Evolutionary conservation across 2,329 filamentous ascomycete species (phyloP), one percentile per base, ranked within the genome.

Genomic region (Beauveria australis): DNA sequence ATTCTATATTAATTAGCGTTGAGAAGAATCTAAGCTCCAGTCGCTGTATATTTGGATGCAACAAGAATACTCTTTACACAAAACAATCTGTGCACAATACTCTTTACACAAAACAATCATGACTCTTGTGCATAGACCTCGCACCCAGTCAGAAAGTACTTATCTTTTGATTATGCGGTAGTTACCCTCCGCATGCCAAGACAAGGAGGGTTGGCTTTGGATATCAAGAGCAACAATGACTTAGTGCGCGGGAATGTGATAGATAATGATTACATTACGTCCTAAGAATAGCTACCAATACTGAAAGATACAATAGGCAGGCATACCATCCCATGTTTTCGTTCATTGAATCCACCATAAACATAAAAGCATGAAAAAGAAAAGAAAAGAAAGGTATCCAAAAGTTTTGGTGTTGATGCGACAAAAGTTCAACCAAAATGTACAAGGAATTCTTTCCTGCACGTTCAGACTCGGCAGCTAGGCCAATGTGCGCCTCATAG

Each of bases 401-500:
- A 51, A 24, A 28, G 28, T 16, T 16, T 41, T 51, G 33, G 12
- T 30, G 55, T 58, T 18, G 26, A 51, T 8, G 22, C 16, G 28
- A 47, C 33, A 28, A 19, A 22, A 14, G 3, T 26, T 18, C 18
- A 24, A 59, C 33, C 40, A 46, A 59, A 46, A 53, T 46, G 56
- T 26, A 53, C 40, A 46, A 48, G 40, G 19, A 59, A 30, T 33
- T 59, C 19, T 19, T 49, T 43, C 22, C 41, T 51, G 26, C 48
- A 59, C 22, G 48, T 59, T 47, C 58, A 43, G 30, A 19, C 33
- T 48, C 19, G 26, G 41, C 43, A 41, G 26, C 49, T 33, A 44
- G 58, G 41, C 30, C 12, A 53, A 40, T 49, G 16, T 54, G 58
- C 24, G 43, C 58, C 58, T 60, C 16, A 41, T 48, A 60, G 58